Percentiles rank a stretch among this genome's conserved stretches.
Evolutionary conservation across 2,329 filamentous ascomycete genomes (phyloP).

Genomic region (Botrytis sinoallii): DNA sequence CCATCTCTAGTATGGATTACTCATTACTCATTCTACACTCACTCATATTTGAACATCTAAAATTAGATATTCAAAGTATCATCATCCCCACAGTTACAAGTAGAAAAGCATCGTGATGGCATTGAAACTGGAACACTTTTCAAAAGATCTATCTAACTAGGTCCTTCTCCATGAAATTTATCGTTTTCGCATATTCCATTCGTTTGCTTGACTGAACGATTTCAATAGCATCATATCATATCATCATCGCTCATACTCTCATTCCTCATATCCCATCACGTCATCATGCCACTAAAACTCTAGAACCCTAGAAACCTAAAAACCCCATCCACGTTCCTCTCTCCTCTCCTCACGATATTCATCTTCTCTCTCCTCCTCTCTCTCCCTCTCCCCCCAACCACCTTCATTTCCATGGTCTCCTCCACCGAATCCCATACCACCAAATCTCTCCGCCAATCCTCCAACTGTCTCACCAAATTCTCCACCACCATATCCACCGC

Average conservation of each 20-base stretch:
- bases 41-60: neutral
- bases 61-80: neutral
- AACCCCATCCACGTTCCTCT: slow-evolving; percentile 5
- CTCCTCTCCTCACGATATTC: slow-evolving; percentile 46
- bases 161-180: neutral
- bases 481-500: slow-evolving; percentile 20
- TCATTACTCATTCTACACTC: neutral
- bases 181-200: neutral
- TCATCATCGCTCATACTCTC: slow-evolving; percentile 4
- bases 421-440: slow-evolving; percentile 11
- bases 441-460: slow-evolving; percentile 16
- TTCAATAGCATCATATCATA: neutral
- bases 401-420: neutral
- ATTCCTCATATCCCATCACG: neutral
- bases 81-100: neutral
- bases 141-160: neutral
- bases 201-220: neutral
- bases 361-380: neutral
- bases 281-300: neutral
- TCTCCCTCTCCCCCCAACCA: neutral
- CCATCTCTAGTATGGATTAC: neutral
- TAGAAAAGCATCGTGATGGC: neutral
- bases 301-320: slow-evolving; percentile 6
- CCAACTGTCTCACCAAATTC: slow-evolving; percentile 16
- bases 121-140: neutral